Conservation (phyloP, 305 asterid species). For the Nicotiana rustica region DNA sequence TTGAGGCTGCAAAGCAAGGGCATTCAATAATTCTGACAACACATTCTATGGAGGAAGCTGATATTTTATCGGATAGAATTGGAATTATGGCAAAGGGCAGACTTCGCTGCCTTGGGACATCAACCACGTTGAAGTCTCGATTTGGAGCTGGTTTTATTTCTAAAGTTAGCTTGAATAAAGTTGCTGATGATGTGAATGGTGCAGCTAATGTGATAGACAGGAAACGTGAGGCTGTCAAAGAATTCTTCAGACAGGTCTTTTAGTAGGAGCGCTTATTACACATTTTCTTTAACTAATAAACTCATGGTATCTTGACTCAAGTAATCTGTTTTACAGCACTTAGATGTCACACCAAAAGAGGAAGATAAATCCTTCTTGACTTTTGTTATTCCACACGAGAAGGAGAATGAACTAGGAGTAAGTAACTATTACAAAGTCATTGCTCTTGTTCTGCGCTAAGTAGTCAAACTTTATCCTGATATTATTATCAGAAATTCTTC, state of each 20-base stretch:
- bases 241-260: constrained; percentile 33
- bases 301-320: background rate
- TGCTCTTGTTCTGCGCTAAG: background rate
- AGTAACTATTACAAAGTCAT: background rate
- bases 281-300: background rate
- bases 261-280: background rate
- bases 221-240: constrained; percentile 31
- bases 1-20: constrained; percentile 40
- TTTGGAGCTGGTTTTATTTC: constrained; percentile 37
- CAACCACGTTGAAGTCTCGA: constrained; percentile 36
- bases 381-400: constrained; percentile 33
- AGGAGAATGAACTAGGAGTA: constrained; percentile 33
- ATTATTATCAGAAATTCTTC: constrained; percentile 16
- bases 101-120: constrained; percentile 40
- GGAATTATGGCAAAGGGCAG: constrained; percentile 43
- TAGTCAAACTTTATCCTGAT: background rate
- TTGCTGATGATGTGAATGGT: background rate
- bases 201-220: background rate
- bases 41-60: constrained; percentile 45
- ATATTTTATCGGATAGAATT: constrained; percentile 35
- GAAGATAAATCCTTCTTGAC: constrained; percentile 32
- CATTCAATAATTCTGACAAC: constrained; percentile 39
- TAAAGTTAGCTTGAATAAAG: constrained; percentile 34
- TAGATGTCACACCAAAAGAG: constrained; percentile 35
- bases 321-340: constrained; percentile 5